phyloP scores from a whole-genome alignment of 2,329 filamentous ascomycete species.

The Chaetomium strumarium region DNA sequence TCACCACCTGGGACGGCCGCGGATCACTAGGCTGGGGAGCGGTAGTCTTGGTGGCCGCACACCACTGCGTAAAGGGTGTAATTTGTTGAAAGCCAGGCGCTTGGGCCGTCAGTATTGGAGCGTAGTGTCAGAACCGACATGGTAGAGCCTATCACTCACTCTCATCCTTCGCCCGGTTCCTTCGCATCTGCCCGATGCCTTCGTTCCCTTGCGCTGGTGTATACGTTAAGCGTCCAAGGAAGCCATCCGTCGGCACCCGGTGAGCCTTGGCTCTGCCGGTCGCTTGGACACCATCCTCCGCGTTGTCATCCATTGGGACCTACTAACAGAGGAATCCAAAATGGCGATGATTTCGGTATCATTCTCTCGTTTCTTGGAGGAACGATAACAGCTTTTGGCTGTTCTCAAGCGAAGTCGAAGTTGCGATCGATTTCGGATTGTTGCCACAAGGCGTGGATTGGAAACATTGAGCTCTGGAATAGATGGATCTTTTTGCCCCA shows the following conservation, averaged over 20 bases:
- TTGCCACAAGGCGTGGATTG: neutral
- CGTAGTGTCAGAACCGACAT: neutral
- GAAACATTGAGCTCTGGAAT: slow-evolving; percentile 1
- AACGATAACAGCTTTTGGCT: neutral
- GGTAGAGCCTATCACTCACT: slow-evolving; percentile 20
- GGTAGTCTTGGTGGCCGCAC: slow-evolving; percentile 18
- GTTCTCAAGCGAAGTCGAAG: neutral
- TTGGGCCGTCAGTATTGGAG: slow-evolving; percentile 11
- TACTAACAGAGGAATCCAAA: slow-evolving; percentile 7
- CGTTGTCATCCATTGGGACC: slow-evolving; percentile 23
- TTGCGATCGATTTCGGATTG: neutral
- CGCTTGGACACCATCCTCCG: slow-evolving; percentile 3
- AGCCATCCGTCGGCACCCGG: slow-evolving; percentile 16
- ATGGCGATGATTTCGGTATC: slow-evolving; percentile 8
- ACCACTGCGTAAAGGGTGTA: slow-evolving; percentile 26
- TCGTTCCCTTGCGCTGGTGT: slow-evolving; percentile 15
- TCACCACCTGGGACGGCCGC: slow-evolving; percentile 25
- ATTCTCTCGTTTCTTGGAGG: slow-evolving; percentile 12
- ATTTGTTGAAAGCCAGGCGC: slow-evolving; percentile 28
- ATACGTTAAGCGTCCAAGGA: slow-evolving; percentile 24
- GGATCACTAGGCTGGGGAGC: slow-evolving; percentile 2
- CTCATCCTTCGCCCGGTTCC: slow-evolving; percentile 27
- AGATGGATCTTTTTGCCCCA: too few species aligned
- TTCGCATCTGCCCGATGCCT: slow-evolving; percentile 32
- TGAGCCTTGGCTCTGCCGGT: slow-evolving; percentile 8